Evolutionary conservation across 306 rosid genomes (phyloP).

Genomic region (Vigna trinervia): DNA sequence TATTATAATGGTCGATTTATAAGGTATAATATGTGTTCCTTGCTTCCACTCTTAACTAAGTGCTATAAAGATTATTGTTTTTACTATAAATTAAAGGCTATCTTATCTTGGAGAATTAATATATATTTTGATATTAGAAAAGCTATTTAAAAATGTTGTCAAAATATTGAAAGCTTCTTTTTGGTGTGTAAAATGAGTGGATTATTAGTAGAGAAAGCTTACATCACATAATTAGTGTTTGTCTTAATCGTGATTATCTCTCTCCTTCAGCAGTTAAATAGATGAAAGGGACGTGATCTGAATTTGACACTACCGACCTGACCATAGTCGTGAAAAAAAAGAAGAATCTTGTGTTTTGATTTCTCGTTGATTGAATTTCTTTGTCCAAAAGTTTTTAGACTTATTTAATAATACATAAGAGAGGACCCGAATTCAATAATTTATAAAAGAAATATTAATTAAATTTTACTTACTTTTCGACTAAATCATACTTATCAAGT

Average conservation of each 20-base stretch:
- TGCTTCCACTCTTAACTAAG: too few species aligned
- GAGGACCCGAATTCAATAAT: too few species aligned
- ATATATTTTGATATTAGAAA: background rate
- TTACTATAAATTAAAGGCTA: background rate
- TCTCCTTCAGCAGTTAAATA: constrained; percentile 13
- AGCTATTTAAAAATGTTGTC: background rate
- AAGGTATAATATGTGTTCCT: too few species aligned
- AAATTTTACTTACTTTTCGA: too few species aligned
- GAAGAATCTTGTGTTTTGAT: constrained; percentile 26
- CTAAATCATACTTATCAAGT: too few species aligned
- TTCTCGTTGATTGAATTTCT: constrained; percentile 22
- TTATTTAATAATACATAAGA: too few species aligned
- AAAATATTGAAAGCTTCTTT: background rate
- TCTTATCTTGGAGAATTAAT: background rate
- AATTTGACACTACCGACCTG: background rate
- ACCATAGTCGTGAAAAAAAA: background rate
- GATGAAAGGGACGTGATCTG: background rate
- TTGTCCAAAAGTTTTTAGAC: background rate
- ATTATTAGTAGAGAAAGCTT: constrained; percentile 26
- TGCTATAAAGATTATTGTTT: background rate
- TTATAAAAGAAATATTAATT: too few species aligned
- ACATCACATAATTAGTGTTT: background rate
- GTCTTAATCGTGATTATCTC: background rate
- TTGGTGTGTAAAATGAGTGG: constrained; percentile 27
- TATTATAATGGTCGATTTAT: too few species aligned